These are phyloP conservation scores for Talaromyces sp. DNA, from an alignment of 2,329 filamentous ascomycete genomes.

Conservation along the genomic window DNA sequence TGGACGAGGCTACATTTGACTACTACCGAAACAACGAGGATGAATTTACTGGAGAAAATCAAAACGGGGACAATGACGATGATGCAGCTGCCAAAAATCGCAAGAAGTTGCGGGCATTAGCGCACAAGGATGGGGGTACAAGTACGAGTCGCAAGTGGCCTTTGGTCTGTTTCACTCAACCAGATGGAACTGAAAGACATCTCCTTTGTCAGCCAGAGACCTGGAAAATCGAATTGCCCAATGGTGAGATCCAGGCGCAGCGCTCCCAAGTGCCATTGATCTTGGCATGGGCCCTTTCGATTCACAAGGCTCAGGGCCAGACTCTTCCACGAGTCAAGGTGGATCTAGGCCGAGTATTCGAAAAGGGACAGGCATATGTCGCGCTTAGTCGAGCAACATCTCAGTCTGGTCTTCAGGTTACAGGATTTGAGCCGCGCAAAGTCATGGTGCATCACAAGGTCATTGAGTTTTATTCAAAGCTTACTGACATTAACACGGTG, in stretches of 20 bases:
- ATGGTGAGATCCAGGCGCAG: constrained; percentile 86
- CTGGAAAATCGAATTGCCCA: constrained; percentile 97
- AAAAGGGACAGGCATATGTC: constrained; percentile 97
- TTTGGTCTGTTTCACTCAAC: constrained; percentile 75
- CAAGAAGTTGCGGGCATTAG: constrained; percentile 55
- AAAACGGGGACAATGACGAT: constrained; percentile 43
- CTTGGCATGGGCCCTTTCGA: constrained; percentile 92
- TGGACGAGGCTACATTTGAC: constrained; percentile 63
- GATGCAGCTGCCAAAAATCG: constrained; percentile 43
- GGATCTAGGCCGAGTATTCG: constrained; percentile 85
- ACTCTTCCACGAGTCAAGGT: constrained; percentile 92
- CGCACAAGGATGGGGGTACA: constrained; percentile 46
- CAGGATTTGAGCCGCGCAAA: constrained; percentile 82
- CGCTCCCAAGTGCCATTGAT: constrained; percentile 82
- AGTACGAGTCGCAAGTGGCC: constrained; percentile 64
- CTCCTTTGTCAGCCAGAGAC: constrained; percentile 81
- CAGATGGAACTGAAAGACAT: constrained; percentile 70
- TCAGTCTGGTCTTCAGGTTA: constrained; percentile 80
- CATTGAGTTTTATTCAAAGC: constrained; percentile 74
- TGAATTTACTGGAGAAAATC: constrained; percentile 49
- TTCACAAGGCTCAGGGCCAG: constrained; percentile 96
- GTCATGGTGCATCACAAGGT: constrained; percentile 93
- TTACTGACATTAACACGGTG: constrained; percentile 67
- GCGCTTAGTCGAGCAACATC: constrained; percentile 88
- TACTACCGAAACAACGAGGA: constrained; percentile 57